Evolutionary conservation across 177 flowering plant genomes (phyloP), one percentile per base, ranked within the genome.

Genomic region (Tripterygium wilfordii): DNA sequence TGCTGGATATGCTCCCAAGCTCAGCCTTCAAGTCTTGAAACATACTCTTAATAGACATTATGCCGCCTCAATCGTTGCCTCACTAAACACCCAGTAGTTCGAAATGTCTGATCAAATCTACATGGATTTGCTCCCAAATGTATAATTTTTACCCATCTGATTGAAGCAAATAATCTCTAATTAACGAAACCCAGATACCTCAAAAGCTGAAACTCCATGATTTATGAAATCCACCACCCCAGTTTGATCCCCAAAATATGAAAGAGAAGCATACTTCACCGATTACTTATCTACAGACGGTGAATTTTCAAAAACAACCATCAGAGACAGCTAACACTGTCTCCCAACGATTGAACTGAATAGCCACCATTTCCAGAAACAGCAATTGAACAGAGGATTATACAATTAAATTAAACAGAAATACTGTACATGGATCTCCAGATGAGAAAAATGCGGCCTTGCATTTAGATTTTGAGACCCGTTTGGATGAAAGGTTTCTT

Each of bases 21-120:
- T 89, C 97, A 24, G 71, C 88, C 60, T 54, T 83, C 92, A 83
- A 67, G 27, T 83, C 96, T 58, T 81, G 85, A 58, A 85, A 32
- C 23, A 76, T 77, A 46, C 92, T 77, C 67, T 60, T 77, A 19
- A 83, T 46, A 21, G 80, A 66, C 92, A 82, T 84, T 33, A 41
- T 32, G 45, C 52, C 49, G 12, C 32, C 29, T 25, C 38, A 28
- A 13, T 18, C 38, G 36, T 12, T 28, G 24, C n/a, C 10, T 17
- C 36, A 45, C 27, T 4, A 37, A 38, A 46, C n/a, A 4, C 35
- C 30, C 24, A 10, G 18, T 44, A 7, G 24, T 39, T 19, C 10
- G 36, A 19, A 40, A 28, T 28, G 3, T 15, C 8, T n/a, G 2
- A 3, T 1, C 37, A 47, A 47, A 28, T 8, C 27, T 29, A 39